Evolutionary conservation across 2,329 filamentous ascomycete genomes (phyloP).

Genomic region (Botrytis galanthina): DNA sequence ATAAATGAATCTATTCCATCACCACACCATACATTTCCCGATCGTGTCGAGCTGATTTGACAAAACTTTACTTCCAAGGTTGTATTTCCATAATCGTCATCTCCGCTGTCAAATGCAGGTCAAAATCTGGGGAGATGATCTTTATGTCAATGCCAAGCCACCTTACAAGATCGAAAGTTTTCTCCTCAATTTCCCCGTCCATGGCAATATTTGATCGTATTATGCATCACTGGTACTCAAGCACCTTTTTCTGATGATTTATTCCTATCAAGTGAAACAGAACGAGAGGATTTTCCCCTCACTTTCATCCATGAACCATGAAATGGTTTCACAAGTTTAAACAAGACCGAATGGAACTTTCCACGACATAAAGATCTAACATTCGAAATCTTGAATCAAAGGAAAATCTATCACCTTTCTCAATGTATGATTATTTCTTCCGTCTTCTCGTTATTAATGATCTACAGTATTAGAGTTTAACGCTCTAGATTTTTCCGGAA

Average conservation of each 20-base stretch:
- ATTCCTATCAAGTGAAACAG: background rate
- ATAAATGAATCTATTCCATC: background rate
- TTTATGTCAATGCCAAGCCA: background rate
- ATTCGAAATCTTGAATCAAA: background rate
- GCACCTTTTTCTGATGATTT: background rate
- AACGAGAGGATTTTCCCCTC: background rate
- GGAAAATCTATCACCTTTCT: background rate
- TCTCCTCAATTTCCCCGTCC: background rate
- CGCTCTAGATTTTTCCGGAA: background rate
- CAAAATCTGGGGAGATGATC: background rate
- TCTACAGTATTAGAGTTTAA: background rate
- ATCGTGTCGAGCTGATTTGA: background rate
- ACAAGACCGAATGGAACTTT: background rate
- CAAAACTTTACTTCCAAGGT: background rate
- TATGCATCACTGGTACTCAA: background rate
- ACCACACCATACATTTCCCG: background rate
- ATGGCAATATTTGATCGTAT: background rate
- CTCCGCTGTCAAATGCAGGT: background rate
- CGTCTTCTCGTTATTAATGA: background rate
- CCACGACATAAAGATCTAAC: background rate
- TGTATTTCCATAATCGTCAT: background rate
- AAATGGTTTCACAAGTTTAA: background rate
- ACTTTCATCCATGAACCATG: conserved; percentile 11
- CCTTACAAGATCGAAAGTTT: background rate
- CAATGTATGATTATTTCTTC: background rate